A percentile compares a stretch with the other conserved stretches of the same genome.
Evolutionary conservation across 2,329 filamentous ascomycete genomes (phyloP).

Genomic region (Diplodia seriata): DNA sequence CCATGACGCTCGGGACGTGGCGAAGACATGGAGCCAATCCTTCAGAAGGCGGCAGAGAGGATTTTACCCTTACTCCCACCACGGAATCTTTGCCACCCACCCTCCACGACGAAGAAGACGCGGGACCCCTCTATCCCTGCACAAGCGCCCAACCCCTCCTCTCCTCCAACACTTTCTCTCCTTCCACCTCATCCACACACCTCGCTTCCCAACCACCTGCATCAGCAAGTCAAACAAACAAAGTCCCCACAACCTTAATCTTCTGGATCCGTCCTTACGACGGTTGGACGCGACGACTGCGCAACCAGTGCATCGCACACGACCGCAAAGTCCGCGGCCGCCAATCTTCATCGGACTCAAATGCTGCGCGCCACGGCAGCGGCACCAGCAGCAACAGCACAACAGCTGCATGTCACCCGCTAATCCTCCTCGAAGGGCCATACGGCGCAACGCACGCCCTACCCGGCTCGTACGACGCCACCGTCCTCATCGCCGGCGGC

Average conservation of each 20-base stretch:
- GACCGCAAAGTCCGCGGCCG: background rate
- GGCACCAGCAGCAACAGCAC: background rate
- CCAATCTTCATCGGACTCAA: background rate
- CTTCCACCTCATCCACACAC: slow-evolving; percentile 32
- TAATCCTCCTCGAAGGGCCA: slow-evolving; percentile 58
- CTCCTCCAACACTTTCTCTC: background rate
- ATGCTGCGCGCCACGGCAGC: background rate
- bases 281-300: slow-evolving; percentile 58
- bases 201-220: slow-evolving; percentile 33
- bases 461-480: slow-evolving; percentile 50
- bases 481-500: slow-evolving; percentile 48
- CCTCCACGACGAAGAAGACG: background rate
- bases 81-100: background rate
- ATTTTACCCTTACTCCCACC: slow-evolving; percentile 16
- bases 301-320: slow-evolving; percentile 43
- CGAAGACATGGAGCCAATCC: background rate
- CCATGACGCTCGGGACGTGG: slow-evolving; percentile 55
- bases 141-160: slow-evolving; percentile 14
- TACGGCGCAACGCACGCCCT: slow-evolving; percentile 54
- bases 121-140: background rate
- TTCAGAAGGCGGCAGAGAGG: background rate
- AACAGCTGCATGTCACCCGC: slow-evolving; percentile 36
- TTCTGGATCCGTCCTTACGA: slow-evolving; percentile 61
- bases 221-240: slow-evolving; percentile 36
- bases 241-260: slow-evolving; percentile 42